Percentiles rank a stretch among this genome's conserved stretches.
Evolutionary conservation across 306 rosid genomes (phyloP).

Genomic region (Vigna reflexopilosa): DNA sequence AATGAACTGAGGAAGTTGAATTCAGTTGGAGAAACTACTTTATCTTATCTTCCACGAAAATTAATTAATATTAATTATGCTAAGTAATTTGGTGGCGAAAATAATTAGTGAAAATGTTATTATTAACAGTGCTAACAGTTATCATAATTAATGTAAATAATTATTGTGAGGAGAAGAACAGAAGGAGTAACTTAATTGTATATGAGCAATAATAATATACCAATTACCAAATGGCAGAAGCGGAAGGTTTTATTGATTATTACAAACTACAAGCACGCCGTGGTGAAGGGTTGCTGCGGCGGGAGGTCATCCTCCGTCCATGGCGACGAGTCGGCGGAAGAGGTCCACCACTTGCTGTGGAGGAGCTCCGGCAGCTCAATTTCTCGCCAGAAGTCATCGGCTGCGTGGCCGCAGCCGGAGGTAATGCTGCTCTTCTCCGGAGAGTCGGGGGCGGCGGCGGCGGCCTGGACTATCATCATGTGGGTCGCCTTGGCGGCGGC

Average conservation of each 20-base stretch:
- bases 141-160: not conserved
- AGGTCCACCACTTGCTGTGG: slow-evolving; percentile 47
- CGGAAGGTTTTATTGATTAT: slow-evolving; percentile 8
- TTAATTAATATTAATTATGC: not conserved
- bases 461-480: slow-evolving; percentile 45
- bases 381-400: slow-evolving; percentile 83
- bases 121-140: not conserved
- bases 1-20: not conserved
- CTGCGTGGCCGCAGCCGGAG: slow-evolving; percentile 19
- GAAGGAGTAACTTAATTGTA: not conserved
- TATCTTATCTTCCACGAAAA: not conserved
- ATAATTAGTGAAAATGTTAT: slow-evolving; percentile 8
- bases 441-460: not conserved
- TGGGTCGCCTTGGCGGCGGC: slow-evolving; percentile 84
- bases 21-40: too few relatives aligned
- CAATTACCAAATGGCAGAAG: slow-evolving; percentile 27
- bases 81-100: not conserved
- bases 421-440: slow-evolving; percentile 38
- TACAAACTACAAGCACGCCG: slow-evolving; percentile 50
- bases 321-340: slow-evolving; percentile 28
- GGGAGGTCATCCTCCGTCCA: slow-evolving; percentile 49
- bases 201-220: slow-evolving; percentile 17
- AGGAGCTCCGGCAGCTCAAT: slow-evolving; percentile 82
- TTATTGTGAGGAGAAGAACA: not conserved
- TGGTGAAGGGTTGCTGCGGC: slow-evolving; percentile 43